Base-by-base conservation (phyloP, 441 rosid species). In the Erysimum pusillum region DNA sequence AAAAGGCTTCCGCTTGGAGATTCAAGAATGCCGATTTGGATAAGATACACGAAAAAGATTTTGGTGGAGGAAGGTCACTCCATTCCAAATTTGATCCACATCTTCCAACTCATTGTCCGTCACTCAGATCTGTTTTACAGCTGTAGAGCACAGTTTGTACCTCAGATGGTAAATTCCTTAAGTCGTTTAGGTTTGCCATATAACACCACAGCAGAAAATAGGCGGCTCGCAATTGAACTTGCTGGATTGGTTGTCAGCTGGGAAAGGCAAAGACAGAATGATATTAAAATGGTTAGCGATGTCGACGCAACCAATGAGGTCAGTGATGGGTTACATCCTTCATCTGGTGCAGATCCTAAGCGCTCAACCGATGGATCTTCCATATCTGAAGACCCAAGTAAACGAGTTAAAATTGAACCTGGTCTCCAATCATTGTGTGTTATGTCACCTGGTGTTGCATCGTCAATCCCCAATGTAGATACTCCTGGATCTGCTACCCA, bases 111-210 rank as follows among this genome's bases (percentile, higher is more conserved):
- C 54, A 91, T 96, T 85, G 97, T 92, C 48, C 96, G 98, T 34
- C 98, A 94, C 86, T 89, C 99, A 60, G 87, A 92, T 85, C 90
- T 96, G 71, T 96, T 96, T 81, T 96, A 96, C 80, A 85, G 97
- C 83, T 91, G 99, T 84, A 89, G 99, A 86, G 97, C 95, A 13
- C 99, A 94, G 74, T 96, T 96, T 86, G 99, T 96, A 48, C 98
- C 99, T 83, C 99, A 96, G 85, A 96, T 96, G 99, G 99, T 96
- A 67, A 96, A 94, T 87, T 94, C 99, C 78, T 94, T 96, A 52
- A 96, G 99, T 83, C 96, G 99, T 25, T 88, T 96, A 66, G 99
- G 99, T 79, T 87, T 96, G 83, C 98, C 99, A 51, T 94, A 84
- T 80, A 96, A 91, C 82, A 91, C 97, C 45, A 86, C 98, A 8